These are phyloP conservation scores for Malus sylvestris DNA, from an alignment of 306 rosid species.

Conservation along the genomic window DNA sequence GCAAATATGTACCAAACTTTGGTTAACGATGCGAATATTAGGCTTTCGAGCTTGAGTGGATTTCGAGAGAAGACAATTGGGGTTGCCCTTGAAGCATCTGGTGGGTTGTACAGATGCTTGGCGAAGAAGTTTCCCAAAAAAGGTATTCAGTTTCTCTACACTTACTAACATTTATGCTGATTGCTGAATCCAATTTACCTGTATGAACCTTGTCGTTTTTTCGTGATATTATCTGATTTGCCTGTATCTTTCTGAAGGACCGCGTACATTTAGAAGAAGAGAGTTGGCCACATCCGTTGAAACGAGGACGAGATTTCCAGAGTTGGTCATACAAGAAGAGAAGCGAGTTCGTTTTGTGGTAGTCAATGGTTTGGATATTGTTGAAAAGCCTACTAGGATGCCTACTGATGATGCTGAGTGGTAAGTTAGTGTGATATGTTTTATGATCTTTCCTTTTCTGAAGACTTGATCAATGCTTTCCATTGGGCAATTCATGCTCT, in stretches of 20 bases:
- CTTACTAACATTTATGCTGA: not conserved
- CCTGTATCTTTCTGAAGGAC: slow-evolving; percentile 38
- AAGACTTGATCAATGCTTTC: not conserved
- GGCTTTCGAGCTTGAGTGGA: slow-evolving; percentile 81
- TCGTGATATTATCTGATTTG: not conserved
- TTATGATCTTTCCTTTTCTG: not conserved
- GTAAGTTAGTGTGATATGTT: slow-evolving; percentile 33
- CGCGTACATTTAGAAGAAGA: slow-evolving; percentile 72
- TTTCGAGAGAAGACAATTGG: slow-evolving; percentile 88
- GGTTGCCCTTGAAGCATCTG: slow-evolving; percentile 97
- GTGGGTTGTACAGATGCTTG: slow-evolving; percentile 86
- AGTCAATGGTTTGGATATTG: slow-evolving; percentile 78
- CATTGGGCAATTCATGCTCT: not conserved
- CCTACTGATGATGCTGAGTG: slow-evolving; percentile 72
- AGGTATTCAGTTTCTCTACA: slow-evolving; percentile 30
- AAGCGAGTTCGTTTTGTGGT: slow-evolving; percentile 96
- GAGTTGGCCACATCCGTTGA: slow-evolving; percentile 91
- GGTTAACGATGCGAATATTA: slow-evolving; percentile 65
- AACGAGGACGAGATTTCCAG: slow-evolving; percentile 88
- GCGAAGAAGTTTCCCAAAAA: slow-evolving; percentile 94
- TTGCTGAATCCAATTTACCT: not conserved
- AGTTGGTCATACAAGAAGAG: slow-evolving; percentile 89
- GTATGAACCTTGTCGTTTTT: not conserved
- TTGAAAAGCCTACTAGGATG: slow-evolving; percentile 68
- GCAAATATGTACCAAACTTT: slow-evolving; percentile 89